Evolutionary conservation across 169 alveolate species (phyloP).

Genomic region (Miamiensis avidus): DNA sequence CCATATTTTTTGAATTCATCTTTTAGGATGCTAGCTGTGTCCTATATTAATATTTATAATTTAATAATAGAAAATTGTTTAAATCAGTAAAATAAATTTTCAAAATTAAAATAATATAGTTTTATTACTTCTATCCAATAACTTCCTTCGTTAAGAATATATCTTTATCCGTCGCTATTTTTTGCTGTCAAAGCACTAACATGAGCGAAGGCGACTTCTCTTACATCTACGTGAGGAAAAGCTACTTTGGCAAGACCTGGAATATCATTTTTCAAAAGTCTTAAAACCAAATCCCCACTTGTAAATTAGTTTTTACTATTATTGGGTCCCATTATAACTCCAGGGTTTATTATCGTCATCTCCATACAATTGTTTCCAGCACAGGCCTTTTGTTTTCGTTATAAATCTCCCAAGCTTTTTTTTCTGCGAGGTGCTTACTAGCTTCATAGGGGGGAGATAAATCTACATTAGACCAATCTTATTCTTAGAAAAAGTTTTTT

Average conservation of each 20-base stretch:
- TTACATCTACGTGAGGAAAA: conserved; percentile 9
- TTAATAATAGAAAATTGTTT: too few relatives aligned
- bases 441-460: conserved; percentile 8
- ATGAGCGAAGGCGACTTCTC: conserved; percentile 31
- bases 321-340: conserved; percentile 5
- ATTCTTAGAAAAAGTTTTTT: neutral
- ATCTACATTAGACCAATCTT: conserved; percentile 13
- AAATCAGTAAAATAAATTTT: too few relatives aligned
- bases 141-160: conserved; percentile 4
- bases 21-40: conserved; percentile 1
- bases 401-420: conserved; percentile 27
- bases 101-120: too few relatives aligned
- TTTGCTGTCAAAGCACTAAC: conserved; percentile 2
- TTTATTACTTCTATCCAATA: conserved; percentile 6
- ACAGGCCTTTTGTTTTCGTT: neutral
- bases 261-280: neutral
- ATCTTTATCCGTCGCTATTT: conserved; percentile 18
- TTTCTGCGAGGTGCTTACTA: conserved; percentile 6
- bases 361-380: neutral
- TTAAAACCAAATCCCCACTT: conserved; percentile 9
- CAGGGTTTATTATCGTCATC: conserved; percentile 13
- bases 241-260: conserved; percentile 19
- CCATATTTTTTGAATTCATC: conserved; percentile 7
- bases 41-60: neutral
- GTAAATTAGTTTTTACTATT: neutral